A percentile compares a stretch with the other conserved stretches of the same genome.
phyloP scores from a whole-genome alignment of 768 basidiomycete genomes.

The Auriscalpium microsporum region DNA sequence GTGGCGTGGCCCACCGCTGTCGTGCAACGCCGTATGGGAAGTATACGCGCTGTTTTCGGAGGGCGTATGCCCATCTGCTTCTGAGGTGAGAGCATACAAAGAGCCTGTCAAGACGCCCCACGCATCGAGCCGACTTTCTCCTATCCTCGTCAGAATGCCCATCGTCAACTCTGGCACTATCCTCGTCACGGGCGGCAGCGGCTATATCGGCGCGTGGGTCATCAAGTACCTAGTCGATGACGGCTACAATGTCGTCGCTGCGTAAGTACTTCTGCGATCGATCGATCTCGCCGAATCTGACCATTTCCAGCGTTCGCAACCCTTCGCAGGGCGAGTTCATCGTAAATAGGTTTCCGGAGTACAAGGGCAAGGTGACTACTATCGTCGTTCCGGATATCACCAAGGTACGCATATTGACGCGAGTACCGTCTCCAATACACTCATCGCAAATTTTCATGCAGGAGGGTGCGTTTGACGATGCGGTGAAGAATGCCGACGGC shows the following conservation, averaged over 20 bases:
- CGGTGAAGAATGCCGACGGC: slow-evolving; percentile 66
- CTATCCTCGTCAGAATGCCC: not conserved
- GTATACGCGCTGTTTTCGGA: too few relatives aligned
- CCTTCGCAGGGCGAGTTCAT: not conserved
- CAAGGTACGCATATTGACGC: not conserved
- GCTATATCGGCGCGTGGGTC: not conserved
- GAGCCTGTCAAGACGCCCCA: not conserved
- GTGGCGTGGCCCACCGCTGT: too few relatives aligned
- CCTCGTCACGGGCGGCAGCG: not conserved
- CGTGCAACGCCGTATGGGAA: too few relatives aligned
- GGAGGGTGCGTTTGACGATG: slow-evolving; percentile 63
- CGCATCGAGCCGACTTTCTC: not conserved
- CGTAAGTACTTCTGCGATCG: not conserved
- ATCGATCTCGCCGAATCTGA: not conserved
- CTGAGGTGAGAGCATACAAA: not conserved
- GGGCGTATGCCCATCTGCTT: too few relatives aligned
- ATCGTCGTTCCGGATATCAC: not conserved
- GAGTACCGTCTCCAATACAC: not conserved
- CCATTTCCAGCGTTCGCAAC: not conserved
- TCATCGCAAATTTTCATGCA: not conserved
- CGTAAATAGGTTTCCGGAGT: not conserved
- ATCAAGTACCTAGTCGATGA: not conserved
- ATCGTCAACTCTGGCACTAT: not conserved
- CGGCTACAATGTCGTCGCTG: not conserved
- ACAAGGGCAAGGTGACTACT: slow-evolving; percentile 11